Evolutionary conservation across 208 protist species (phyloP), one percentile per base, ranked within the genome.

Genomic region (Crithidia mellificae): DNA sequence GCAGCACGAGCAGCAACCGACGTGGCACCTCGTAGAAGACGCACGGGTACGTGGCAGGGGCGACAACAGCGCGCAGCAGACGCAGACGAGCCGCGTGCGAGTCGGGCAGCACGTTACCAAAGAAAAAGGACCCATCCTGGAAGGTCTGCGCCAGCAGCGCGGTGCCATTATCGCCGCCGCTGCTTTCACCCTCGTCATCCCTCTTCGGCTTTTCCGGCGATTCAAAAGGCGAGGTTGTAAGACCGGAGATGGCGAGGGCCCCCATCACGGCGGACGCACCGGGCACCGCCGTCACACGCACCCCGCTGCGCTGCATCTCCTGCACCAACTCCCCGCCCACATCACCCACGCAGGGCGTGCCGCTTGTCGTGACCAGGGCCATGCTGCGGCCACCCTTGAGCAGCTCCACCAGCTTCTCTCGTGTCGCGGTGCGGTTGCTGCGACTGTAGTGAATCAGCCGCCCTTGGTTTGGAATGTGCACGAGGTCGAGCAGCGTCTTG

Each of bases 11-110:
- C 46, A 95, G 56, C 43, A 96, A 71, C 24, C 92, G 85, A 0
- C 84, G 81, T n/a, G 92, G 92, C 17, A 93, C 66, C 67, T 96
- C 92, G 70, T 93, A 96, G 64, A 96, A 95, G 12, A 96, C 78
- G 56, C 89, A 93, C 12, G 89, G 87, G 68, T 79, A 79, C 14
- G 67, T 77, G 15, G 84, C 83, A 14, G 84, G 69, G 2, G 77
- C 84, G 24, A 95, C 86, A 27, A 80, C 63, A 36, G 72, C 74
- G 25, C 86, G 86, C 46, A 96, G 77, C 39, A 92, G 61, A 0
- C 83, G 84, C 36, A 93, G 78, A 5, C 92, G 83, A 14, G 72
- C 83, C 9, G 80, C 83, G 63, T 88, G 77, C 15, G 80, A 78
- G 20, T 84, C 77, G 32, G 87, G 88, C 38, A 96, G 68, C 29